phyloP scores from a whole-genome alignment of 129 eudicot genomes.

The Saussurea involucrata region DNA sequence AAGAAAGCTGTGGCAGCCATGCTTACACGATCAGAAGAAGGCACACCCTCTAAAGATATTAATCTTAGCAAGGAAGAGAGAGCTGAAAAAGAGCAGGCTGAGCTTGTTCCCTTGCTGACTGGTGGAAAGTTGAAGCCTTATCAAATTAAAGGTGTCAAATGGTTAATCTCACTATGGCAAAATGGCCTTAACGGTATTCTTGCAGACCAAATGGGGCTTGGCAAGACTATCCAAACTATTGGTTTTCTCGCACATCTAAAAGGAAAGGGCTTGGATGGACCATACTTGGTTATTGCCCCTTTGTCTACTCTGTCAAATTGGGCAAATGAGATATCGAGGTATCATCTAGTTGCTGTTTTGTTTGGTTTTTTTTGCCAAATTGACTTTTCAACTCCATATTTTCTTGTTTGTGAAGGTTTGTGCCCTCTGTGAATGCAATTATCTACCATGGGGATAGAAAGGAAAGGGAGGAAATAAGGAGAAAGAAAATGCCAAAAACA shows the following conservation, averaged over 20 bases:
- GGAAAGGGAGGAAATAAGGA: conserved; percentile 64
- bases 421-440: conserved; percentile 67
- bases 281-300: conserved; percentile 93
- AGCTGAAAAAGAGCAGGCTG: conserved; percentile 78
- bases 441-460: conserved; percentile 78
- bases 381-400: neutral
- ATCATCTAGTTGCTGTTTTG: neutral
- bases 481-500: conserved; percentile 78
- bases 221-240: conserved; percentile 95
- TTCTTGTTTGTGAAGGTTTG: conserved; percentile 51
- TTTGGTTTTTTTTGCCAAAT: neutral
- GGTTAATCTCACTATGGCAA: conserved; percentile 98
- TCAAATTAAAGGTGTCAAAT: conserved; percentile 92
- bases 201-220: conserved; percentile 99
- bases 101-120: conserved; percentile 81
- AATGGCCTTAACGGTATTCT: conserved; percentile 95
- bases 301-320: conserved; percentile 96
- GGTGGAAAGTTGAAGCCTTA: conserved; percentile 95
- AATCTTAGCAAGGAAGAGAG: conserved; percentile 59
- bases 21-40: conserved; percentile 76
- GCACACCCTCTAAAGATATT: conserved; percentile 47
- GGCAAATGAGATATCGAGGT: conserved; percentile 86
- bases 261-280: conserved; percentile 98
- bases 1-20: conserved; percentile 94
- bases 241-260: conserved; percentile 93